Evolutionary conservation across 306 rosid genomes (phyloP).

Genomic region (Hippophae gyantsensis): DNA sequence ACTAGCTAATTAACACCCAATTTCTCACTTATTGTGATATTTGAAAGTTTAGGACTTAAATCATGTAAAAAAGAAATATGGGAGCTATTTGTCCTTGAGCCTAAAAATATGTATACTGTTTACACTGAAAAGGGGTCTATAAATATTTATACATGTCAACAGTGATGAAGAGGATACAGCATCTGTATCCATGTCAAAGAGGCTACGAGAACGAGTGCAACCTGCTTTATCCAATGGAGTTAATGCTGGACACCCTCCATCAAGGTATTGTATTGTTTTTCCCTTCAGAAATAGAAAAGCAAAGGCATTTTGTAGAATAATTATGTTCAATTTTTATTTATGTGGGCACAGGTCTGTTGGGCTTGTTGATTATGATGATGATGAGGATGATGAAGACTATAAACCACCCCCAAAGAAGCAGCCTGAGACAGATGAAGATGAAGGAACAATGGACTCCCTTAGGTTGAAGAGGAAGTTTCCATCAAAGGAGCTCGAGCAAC

Average conservation of each 20-base stretch:
- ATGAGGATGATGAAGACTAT: constrained; percentile 89
- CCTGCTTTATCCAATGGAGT: constrained; percentile 66
- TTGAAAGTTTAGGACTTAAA: too few species aligned
- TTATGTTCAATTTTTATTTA: constrained; percentile 12
- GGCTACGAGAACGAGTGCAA: constrained; percentile 39
- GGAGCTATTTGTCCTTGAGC: too few species aligned
- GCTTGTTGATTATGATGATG: constrained; percentile 90
- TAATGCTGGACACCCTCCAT: constrained; percentile 40
- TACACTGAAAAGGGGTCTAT: too few species aligned
- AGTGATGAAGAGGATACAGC: constrained; percentile 92
- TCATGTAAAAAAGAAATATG: too few species aligned
- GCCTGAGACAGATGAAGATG: constrained; percentile 62
- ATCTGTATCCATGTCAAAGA: constrained; percentile 51
- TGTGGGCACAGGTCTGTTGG: constrained; percentile 63
- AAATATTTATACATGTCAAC: constrained; percentile 15
- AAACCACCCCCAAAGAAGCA: constrained; percentile 81
- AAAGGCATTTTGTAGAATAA: background rate
- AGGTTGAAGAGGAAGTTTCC: constrained; percentile 60
- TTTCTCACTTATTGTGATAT: too few species aligned
- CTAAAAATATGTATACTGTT: too few species aligned
- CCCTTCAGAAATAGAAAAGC: background rate
- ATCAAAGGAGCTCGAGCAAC: constrained; percentile 46
- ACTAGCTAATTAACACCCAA: too few species aligned
- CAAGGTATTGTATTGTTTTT: constrained; percentile 35
- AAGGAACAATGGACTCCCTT: constrained; percentile 61